phyloP scores from a whole-genome alignment of 768 basidiomycete genomes.

The Suillus hirtellus region DNA sequence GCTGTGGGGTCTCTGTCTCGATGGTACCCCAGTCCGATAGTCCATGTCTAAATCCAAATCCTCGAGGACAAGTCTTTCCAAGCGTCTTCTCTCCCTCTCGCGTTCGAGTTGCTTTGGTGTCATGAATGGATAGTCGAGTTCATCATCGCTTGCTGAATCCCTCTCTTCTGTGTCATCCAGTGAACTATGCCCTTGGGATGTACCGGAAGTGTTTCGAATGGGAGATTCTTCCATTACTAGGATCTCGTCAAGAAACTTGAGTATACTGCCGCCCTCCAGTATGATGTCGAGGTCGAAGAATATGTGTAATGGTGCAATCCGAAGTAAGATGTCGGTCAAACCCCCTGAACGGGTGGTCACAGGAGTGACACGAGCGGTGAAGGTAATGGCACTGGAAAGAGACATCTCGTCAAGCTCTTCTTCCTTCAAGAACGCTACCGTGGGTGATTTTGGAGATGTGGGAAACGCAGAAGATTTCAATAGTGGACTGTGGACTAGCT shows the following conservation, averaged over 20 bases:
- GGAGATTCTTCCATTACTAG: conserved; percentile 22
- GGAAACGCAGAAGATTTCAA: conserved; percentile 19
- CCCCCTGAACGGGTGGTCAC: conserved; percentile 8
- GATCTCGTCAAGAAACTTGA: conserved; percentile 52
- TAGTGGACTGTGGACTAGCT: conserved; percentile 21
- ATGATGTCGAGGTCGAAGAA: conserved; percentile 65
- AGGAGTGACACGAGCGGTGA: conserved; percentile 13
- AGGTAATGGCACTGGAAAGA: conserved; percentile 22
- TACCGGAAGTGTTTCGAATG: conserved; percentile 8
- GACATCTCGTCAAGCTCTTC: conserved; percentile 15
- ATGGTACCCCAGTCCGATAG: conserved; percentile 32
- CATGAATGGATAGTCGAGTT: conserved; percentile 27
- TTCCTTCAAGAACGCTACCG: conserved; percentile 22
- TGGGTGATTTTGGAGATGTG: conserved; percentile 18
- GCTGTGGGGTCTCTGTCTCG: conserved; percentile 13
- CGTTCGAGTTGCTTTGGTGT: conserved; percentile 21
- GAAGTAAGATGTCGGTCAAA: conserved; percentile 30
- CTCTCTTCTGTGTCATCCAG: conserved; percentile 13
- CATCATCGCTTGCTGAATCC: conserved; percentile 17
- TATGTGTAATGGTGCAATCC: conserved; percentile 66
- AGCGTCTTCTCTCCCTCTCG: conserved; percentile 41
- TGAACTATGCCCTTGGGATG: not conserved
- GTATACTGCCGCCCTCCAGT: conserved; percentile 38
- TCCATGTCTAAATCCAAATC: conserved; percentile 58
- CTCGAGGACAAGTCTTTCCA: conserved; percentile 55